phyloP scores from a whole-genome alignment of 768 basidiomycete genomes.

The Tubosaeta brunneosetosa region DNA sequence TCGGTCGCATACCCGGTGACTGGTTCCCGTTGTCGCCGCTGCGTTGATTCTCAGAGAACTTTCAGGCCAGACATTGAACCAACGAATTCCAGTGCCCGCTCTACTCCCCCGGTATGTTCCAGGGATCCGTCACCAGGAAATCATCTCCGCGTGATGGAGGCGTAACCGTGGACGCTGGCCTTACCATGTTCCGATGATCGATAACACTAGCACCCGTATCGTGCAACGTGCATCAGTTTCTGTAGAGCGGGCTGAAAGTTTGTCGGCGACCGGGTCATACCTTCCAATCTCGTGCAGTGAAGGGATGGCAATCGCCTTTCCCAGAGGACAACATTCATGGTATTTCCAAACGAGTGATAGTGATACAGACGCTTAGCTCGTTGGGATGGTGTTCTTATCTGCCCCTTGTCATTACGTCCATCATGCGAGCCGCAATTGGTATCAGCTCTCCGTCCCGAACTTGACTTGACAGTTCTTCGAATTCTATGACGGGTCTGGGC shows the following conservation, averaged over 20 bases:
- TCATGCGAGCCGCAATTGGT: background rate
- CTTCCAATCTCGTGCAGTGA: slow-evolving; percentile 10
- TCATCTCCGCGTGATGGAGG: slow-evolving; percentile 11
- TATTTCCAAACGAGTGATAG: slow-evolving; percentile 7
- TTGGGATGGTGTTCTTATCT: background rate
- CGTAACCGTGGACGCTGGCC: background rate
- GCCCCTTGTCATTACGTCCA: background rate
- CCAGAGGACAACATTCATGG: background rate
- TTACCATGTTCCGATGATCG: slow-evolving; percentile 4
- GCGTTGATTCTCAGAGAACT: background rate
- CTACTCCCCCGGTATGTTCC: background rate
- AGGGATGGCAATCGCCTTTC: slow-evolving; percentile 7
- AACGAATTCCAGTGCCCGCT: background rate
- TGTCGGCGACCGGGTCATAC: background rate
- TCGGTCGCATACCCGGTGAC: background rate
- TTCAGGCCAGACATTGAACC: background rate
- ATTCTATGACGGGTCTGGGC: background rate
- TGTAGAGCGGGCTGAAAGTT: slow-evolving; percentile 4
- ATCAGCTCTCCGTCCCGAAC: background rate
- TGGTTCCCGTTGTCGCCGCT: background rate
- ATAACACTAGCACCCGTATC: slow-evolving; percentile 1
- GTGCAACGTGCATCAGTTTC: slow-evolving; percentile 6
- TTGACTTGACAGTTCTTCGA: slow-evolving; percentile 1
- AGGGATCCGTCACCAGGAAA: background rate
- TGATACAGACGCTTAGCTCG: slow-evolving; percentile 4